Conservation (phyloP, 345 rosid species). For the Laguncularia racemosa region DNA sequence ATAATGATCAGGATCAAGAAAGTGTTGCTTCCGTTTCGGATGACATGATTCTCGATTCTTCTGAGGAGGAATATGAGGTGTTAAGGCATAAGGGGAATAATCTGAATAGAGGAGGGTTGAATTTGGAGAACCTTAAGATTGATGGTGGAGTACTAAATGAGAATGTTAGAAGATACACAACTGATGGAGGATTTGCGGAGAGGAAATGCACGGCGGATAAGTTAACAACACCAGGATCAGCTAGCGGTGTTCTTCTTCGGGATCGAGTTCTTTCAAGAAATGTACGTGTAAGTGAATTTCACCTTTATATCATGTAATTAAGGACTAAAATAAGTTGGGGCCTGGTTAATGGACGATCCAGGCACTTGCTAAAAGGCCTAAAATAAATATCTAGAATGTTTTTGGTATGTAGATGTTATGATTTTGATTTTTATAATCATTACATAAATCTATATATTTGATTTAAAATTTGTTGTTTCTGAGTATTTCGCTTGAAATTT, state of each 20-base stretch:
- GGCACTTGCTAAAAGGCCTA: too few species aligned
- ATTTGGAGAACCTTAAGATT: conserved; percentile 55
- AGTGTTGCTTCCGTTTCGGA: conserved; percentile 62
- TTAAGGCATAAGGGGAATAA: not conserved
- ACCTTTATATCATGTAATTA: not conserved
- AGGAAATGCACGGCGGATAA: conserved; percentile 17
- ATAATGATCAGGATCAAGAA: conserved; percentile 25
- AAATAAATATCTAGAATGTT: too few species aligned
- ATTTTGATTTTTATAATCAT: too few species aligned
- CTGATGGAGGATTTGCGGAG: conserved; percentile 35
- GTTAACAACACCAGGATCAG: conserved; percentile 26
- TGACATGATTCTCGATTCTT: conserved; percentile 22
- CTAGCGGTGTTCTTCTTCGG: conserved; percentile 28
- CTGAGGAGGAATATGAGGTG: conserved; percentile 25
- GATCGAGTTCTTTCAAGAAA: conserved; percentile 39
- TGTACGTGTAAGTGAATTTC: conserved; percentile 24
- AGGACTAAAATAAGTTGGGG: not conserved
- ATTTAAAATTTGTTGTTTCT: too few species aligned
- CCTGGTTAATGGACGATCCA: too few species aligned
- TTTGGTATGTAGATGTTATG: too few species aligned
- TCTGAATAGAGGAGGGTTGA: conserved; percentile 62
- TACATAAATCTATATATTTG: too few species aligned
- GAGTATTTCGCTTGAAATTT: too few species aligned
- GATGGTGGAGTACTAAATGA: conserved; percentile 36
- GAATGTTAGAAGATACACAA: conserved; percentile 39